Base-by-base conservation (phyloP, 108 stramenopile genomes). In the Epithemia pelagica region DNA sequence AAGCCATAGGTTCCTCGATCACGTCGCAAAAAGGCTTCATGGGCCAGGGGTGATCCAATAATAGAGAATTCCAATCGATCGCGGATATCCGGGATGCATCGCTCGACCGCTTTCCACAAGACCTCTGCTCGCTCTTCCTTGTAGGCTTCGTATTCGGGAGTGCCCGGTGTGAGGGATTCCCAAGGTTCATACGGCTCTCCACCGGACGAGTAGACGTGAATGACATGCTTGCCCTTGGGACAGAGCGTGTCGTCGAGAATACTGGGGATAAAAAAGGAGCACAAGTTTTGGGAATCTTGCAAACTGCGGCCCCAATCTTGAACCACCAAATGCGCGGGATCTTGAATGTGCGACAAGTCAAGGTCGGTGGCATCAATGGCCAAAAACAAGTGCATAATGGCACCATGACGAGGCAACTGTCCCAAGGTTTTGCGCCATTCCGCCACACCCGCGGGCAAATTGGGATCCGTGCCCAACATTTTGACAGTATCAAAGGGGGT, bases 161-260 rank as follows among this genome's bases (percentile, higher is more conserved):
- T 65, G 18, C 81, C 81, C 8, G 90, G 89, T 23, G 79, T 82
- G n/a, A 97, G 84, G 61, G 93, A 92, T 64, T 95, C 94, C 95
- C 95, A 97, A 31, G 89, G 88, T 64, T 95, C 95, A 73, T 97
- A 97, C 19, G 96, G 95, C 65, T 95, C 95, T 58, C 95, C 94
- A 21, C 94, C 96, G 28, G 91, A 91, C 28, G 94, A 89, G 67
- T 95, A 95, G 23, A 94, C 94, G 68, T 97, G 96, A 46, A 97
- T 91, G 52, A 95, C 94, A 70, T 97, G 96, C 68, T 97, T 94
- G 30, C 96, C 96, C 58, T 82, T 79, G 46, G 96, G 96, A 59
- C 95, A 95, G 19, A 97, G 76, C 52, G 86, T 71, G 62, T 89
- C 86, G 77, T 97, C 96, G 3, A 95, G 87, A 61, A 96, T 70